Base-by-base conservation (phyloP, 129 eudicot species). In the Flaveria ramosissima region DNA sequence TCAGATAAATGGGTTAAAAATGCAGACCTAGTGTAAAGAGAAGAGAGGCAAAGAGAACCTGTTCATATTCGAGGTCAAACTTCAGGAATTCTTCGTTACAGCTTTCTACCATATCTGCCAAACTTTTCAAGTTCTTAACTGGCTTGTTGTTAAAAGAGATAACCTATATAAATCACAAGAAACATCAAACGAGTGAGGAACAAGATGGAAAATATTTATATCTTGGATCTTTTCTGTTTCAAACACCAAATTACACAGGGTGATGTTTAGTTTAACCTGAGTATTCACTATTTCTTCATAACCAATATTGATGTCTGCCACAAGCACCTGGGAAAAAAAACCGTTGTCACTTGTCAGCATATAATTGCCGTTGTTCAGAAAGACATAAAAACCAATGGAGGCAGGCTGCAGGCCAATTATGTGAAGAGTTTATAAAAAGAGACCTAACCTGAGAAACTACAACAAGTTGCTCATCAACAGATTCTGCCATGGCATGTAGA, bases 261-360 rank as follows among this genome's bases (percentile, higher is more conserved):
- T 26, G 65, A 32, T 57, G 52, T 45, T 75, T 13, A 5, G 17
- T 39, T 16, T 68, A 68, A 85, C 92, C 89, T 87, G 92, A 74
- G 89, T 87, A 75, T 87, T 87, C 74, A 84, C 92, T 72, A 87
- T 75, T 55, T 84, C 88, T 74, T 87, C 92, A 66, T 85, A 87
- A 7, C 92, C 89, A 56, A 87, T 84, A 74, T 87, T 87, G 64
- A 87, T 80, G 30, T 87, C 88, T 15, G 87, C 89, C 72, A 84
- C 92, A 79, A 87, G 87, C 47, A 87, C 92, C 92, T 87, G 72
- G 8, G 68, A 12, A 20, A 70, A 43, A 73, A 26, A 0, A 39
- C 23, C 10, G 27, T 24, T 20, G 17, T 66, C 26, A 53, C 27
- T 24, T 30, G 26, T 66, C 26, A 65, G 6, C 67, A 65, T 65